Conservation (phyloP, 345 rosid genomes). For the Sapria himalayana region DNA sequence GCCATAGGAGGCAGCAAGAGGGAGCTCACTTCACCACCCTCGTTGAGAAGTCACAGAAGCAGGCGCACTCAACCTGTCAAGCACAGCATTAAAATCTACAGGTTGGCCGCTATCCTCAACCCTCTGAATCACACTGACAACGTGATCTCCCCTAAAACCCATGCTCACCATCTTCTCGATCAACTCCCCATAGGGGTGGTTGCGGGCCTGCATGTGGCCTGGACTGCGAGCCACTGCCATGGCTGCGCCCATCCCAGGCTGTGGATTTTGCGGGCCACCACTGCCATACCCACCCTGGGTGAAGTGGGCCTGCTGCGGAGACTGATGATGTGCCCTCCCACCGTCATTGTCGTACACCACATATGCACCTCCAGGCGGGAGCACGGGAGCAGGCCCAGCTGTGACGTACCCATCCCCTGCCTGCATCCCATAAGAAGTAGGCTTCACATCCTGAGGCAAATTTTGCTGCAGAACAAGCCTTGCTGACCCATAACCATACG, state of each 20-base stretch:
- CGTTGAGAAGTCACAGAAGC: slow-evolving; percentile 45
- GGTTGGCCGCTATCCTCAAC: slow-evolving; percentile 90
- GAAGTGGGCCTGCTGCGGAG: slow-evolving; percentile 44
- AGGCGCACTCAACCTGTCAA: slow-evolving; percentile 52
- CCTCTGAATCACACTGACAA: slow-evolving; percentile 54
- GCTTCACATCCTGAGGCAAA: slow-evolving; percentile 50
- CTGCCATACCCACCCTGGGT: slow-evolving; percentile 49
- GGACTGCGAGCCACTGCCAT: slow-evolving; percentile 24
- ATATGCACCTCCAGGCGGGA: slow-evolving; percentile 42
- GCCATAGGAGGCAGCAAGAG: too few species aligned
- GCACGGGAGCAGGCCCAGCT: slow-evolving; percentile 27
- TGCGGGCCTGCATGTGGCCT: slow-evolving; percentile 28
- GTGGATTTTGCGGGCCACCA: slow-evolving; percentile 27
- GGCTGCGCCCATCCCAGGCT: slow-evolving; percentile 20
- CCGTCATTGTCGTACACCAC: slow-evolving; percentile 59
- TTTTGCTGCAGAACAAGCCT: slow-evolving; percentile 45
- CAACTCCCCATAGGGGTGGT: slow-evolving; percentile 50
- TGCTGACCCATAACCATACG: slow-evolving; percentile 53
- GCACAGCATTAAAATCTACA: slow-evolving; percentile 65
- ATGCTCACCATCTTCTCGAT: slow-evolving; percentile 70
- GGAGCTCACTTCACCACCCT: slow-evolving; percentile 81
- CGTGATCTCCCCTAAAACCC: slow-evolving; percentile 86
- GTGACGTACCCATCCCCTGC: slow-evolving; percentile 40
- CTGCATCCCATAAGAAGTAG: slow-evolving; percentile 32
- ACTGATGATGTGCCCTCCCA: slow-evolving; percentile 33